Evolutionary conservation across 2,329 filamentous ascomycete genomes (phyloP), one percentile per base, ranked within the genome.

Genomic region (Alternaria gansuensis): DNA sequence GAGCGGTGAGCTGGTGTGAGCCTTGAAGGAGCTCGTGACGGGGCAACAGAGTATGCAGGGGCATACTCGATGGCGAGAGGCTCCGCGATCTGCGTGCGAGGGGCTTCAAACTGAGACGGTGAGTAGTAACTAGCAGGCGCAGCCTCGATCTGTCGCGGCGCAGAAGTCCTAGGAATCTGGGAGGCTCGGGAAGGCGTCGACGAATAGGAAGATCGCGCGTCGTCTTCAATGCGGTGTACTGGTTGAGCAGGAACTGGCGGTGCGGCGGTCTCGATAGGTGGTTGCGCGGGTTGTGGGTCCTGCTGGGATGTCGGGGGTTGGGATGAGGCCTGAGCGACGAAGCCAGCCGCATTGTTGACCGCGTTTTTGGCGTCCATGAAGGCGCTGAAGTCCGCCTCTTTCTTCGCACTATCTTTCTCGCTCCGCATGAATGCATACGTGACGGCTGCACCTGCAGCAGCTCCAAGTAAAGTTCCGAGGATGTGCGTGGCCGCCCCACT

Each of bases 391-490:
- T 78, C 78, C 4, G 74, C 66, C 62, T 82, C 81, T 57, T 80
- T 79, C 59, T 74, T 75, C 23, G 78, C 78, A 59, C 80, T 82
- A 51, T 81, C 78, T 50, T 74, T 71, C 63, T 90, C 88, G 59
- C 83, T 83, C 65, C 85, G 87, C 63, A 87, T 83, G 80, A 92
- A 88, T 23, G 87, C 88, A 77, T 95, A 96, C 9, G 91, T 89
- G 39, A 91, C 81, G 9, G 89, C 90, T 34, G 89, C 90, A 37
- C 90, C 90, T 17, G 91, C 91, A 14, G 91, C 91, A 31, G 90
- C 91, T 41, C 91, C 92, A 48, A 96, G 83, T 10, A 96, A 81
- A 7, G 90, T 90, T 7, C 92, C 90, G 44, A 95, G 83, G 40
- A 93, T 83, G 21, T 87, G 85, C 65, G 88, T 88, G 39, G 86